A percentile compares a stretch with the other conserved stretches of the same genome.
Conservation (phyloP, 2,329 filamentous ascomycete genomes). For the Pseudocercospora pini-densiflorae region DNA sequence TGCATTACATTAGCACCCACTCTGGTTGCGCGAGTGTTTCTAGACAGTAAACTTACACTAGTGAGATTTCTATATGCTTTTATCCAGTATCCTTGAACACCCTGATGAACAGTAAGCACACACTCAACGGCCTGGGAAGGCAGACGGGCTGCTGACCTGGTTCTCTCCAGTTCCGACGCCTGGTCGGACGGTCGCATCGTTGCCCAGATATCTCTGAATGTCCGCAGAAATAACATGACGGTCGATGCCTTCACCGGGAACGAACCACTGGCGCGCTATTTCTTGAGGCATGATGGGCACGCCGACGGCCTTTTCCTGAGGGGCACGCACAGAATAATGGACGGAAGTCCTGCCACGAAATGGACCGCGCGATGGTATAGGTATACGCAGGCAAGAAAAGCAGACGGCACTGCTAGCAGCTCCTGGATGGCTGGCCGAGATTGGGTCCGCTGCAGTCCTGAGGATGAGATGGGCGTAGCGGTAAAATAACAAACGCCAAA, state of each 20-base stretch:
- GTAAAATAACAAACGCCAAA: conserved; percentile 19
- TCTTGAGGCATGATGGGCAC: conserved; percentile 37
- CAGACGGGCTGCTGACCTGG: conserved; percentile 44
- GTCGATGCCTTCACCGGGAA: conserved; percentile 55
- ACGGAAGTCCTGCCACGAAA: neutral
- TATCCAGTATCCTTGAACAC: conserved; percentile 56
- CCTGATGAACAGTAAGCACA: conserved; percentile 38
- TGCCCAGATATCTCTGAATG: conserved; percentile 57
- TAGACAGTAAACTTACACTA: conserved; percentile 44
- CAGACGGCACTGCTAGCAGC: conserved; percentile 4
- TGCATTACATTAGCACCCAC: conserved; percentile 17
- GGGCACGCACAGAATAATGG: neutral
- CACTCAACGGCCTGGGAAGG: conserved; percentile 10
- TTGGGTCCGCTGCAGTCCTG: conserved; percentile 9
- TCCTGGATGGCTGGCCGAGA: conserved; percentile 13
- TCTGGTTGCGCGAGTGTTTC: no score
- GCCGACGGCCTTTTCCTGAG: conserved; percentile 2
- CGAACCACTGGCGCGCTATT: conserved; percentile 54
- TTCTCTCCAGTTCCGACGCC: conserved; percentile 51
- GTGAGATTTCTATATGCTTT: conserved; percentile 57
- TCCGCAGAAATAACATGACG: conserved; percentile 58
- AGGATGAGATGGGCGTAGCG: conserved; percentile 3
- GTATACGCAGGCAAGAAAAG: neutral
- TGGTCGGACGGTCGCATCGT: conserved; percentile 56
- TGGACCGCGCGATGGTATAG: neutral